Evolutionary conservation across 768 basidiomycete genomes (phyloP).

Genomic region (Suillus hirtellus): DNA sequence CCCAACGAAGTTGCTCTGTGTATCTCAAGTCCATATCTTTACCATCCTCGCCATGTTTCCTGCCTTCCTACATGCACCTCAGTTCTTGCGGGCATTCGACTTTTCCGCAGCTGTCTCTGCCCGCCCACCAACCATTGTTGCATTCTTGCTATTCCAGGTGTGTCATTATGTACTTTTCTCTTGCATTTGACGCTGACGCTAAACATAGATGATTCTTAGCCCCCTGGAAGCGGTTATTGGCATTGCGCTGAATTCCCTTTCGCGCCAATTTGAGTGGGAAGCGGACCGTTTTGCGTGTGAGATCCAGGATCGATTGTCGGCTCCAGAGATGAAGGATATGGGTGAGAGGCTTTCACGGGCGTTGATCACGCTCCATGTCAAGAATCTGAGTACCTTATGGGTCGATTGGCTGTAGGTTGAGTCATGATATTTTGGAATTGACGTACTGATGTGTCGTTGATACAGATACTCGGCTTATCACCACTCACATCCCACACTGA

Average conservation of each 20-base stretch:
- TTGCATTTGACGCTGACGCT: not conserved
- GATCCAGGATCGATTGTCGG: conserved; percentile 49
- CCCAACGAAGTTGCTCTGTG: conserved; percentile 82
- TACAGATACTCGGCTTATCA: conserved; percentile 92
- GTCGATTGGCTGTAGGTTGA: conserved; percentile 82
- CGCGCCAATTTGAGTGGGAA: conserved; percentile 88
- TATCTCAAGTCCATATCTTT: conserved; percentile 88
- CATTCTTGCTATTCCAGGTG: conserved; percentile 85
- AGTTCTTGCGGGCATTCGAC: conserved; percentile 78
- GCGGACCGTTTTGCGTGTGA: conserved; percentile 88
- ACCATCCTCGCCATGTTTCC: conserved; percentile 84
- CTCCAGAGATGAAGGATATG: conserved; percentile 74
- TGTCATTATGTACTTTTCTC: conserved; percentile 7
- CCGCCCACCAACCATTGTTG: conserved; percentile 76
- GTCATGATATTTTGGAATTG: not conserved
- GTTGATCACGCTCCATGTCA: conserved; percentile 82
- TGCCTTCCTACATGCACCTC: conserved; percentile 82
- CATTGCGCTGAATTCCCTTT: conserved; percentile 78
- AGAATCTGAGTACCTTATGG: conserved; percentile 92
- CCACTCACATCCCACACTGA: conserved; percentile 93
- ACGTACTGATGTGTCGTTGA: not conserved
- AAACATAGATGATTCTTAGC: conserved; percentile 69
- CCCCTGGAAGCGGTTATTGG: conserved; percentile 76
- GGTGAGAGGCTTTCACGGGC: conserved; percentile 83
- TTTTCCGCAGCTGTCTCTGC: conserved; percentile 67